phyloP scores from a whole-genome alignment of 768 basidiomycete genomes.

The Russula foetens region DNA sequence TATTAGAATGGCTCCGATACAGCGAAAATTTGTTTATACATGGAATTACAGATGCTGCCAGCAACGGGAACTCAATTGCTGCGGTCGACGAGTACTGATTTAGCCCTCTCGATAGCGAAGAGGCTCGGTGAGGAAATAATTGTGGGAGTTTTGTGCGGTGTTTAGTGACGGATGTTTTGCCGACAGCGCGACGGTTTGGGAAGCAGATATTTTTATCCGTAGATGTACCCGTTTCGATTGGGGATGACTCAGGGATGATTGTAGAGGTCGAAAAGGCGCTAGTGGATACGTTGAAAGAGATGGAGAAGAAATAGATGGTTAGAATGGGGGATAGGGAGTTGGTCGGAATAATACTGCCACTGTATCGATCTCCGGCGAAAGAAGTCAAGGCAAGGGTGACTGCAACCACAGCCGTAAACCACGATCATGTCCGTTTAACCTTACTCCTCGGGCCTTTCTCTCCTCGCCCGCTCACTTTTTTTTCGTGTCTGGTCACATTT shows the following conservation, averaged over 20 bases:
- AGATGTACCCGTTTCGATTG: slow-evolving; percentile 43
- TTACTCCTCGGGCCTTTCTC: not conserved
- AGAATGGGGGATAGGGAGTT: not conserved
- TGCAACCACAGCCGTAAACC: not conserved
- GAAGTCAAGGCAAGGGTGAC: too few relatives aligned
- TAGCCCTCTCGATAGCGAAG: slow-evolving; percentile 66
- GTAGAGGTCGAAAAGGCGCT: slow-evolving; percentile 57
- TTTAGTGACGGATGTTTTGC: slow-evolving; percentile 18
- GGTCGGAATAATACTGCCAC: too few relatives aligned
- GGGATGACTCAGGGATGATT: slow-evolving; percentile 40
- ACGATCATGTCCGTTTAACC: slow-evolving; percentile 1
- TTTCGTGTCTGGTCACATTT: not conserved
- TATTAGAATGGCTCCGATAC: not conserved
- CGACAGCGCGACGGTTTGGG: slow-evolving; percentile 51
- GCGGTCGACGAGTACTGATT: slow-evolving; percentile 51
- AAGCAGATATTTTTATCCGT: slow-evolving; percentile 69
- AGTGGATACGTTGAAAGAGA: slow-evolving; percentile 37
- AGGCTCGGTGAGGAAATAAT: slow-evolving; percentile 55
- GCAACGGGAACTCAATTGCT: slow-evolving; percentile 50
- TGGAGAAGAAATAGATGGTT: slow-evolving; percentile 23
- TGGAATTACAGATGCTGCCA: slow-evolving; percentile 1
- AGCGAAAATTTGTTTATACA: not conserved
- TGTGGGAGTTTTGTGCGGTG: slow-evolving; percentile 1
- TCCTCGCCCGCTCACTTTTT: not conserved
- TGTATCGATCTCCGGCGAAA: not conserved